Base-by-base conservation (phyloP, 2,329 filamentous ascomycete species). In the Ophiognomonia clavigignenti-juglandacearum region DNA sequence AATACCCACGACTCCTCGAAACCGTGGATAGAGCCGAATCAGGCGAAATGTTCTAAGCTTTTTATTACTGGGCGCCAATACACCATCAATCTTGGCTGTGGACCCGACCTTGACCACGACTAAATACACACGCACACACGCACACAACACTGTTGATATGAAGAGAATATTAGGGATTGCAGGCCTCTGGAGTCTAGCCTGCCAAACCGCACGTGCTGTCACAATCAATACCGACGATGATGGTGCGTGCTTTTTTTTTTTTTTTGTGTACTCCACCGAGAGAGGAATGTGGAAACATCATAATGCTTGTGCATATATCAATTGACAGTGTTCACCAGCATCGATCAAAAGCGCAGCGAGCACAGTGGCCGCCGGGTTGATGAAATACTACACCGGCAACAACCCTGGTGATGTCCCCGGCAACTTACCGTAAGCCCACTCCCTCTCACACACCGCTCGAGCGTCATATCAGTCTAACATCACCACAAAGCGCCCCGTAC, bases 371-470 rank as follows among this genome's bases (percentile, higher is more conserved):
- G 73, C 63, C 45, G 71, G 69, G 19, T 52, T 76, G 43, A 64
- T 74, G 57, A 71, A 66, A 35, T 78, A 65, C 56, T 78, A 78
- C 54, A 73, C 71, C 1, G 78, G 78, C 48, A 80, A 81, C 62
- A 74, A 77, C 55, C 79, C 78, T 0, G 78, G 78, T 47, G 77
- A 81, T 54, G 67, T 67, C 0, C 73, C 78, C 2, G 78, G 78
- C 23, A 81, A 81, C 61, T 60, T 82, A 38, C 78, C 78, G 13
- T 46, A 39, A 26, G 43, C 23, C 18, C 22, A 9, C 9, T 7
- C 23, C 32, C 7, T 20, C 18, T n/a, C 11, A n/a, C 26, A 6
- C 31, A 16, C 16, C 8, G 4, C 9, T 18, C 19, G n/a, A 7
- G 7, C 32, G 7, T 6, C n/a, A 2, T 9, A 5, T 16, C 3